Percentiles rank a stretch among this genome's conserved stretches.
These are phyloP conservation scores for Sporormia fimetaria DNA, from an alignment of 495 filamentous ascomycete genomes.

Conservation along the genomic window DNA sequence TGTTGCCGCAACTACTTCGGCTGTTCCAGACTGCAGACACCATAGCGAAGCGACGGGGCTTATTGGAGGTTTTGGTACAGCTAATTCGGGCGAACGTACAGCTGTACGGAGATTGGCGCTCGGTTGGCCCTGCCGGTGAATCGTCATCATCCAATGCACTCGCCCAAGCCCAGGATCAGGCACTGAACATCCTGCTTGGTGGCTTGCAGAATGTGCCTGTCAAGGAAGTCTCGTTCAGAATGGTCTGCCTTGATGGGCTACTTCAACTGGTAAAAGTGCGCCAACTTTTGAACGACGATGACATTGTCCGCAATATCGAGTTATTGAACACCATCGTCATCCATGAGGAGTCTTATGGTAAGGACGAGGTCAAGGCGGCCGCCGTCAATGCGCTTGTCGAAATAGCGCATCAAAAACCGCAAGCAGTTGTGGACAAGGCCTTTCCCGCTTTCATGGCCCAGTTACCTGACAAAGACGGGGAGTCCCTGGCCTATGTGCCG, in stretches of 20 bases:
- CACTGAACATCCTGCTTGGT: constrained; percentile 49
- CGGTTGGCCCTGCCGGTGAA: constrained; percentile 30
- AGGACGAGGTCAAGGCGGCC: constrained; percentile 48
- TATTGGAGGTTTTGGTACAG: constrained; percentile 51
- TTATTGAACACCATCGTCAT: constrained; percentile 56
- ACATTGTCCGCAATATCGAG: constrained; percentile 53
- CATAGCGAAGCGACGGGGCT: constrained; percentile 54
- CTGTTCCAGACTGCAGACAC: constrained; percentile 54
- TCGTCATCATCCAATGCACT: constrained; percentile 39
- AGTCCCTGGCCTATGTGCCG: constrained; percentile 38
- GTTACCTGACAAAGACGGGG: constrained; percentile 47
- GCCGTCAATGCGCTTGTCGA: constrained; percentile 53
- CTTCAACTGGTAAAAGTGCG: constrained; percentile 45
- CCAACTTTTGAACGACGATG: constrained; percentile 49
- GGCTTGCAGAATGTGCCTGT: constrained; percentile 50
- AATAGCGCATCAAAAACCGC: constrained; percentile 54
- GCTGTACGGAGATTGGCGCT: constrained; percentile 48
- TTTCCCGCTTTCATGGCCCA: constrained; percentile 64
- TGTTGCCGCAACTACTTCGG: constrained; percentile 49
- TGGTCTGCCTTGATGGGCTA: constrained; percentile 49
- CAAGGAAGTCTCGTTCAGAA: constrained; percentile 55
- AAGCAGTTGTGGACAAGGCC: constrained; percentile 57
- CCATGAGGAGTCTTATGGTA: constrained; percentile 45
- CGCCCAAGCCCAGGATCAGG: constrained; percentile 46
- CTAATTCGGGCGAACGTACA: constrained; percentile 46